Evolutionary conservation across 1,284 basidiomycete species (phyloP).

Genomic region (Melampsora americana): DNA sequence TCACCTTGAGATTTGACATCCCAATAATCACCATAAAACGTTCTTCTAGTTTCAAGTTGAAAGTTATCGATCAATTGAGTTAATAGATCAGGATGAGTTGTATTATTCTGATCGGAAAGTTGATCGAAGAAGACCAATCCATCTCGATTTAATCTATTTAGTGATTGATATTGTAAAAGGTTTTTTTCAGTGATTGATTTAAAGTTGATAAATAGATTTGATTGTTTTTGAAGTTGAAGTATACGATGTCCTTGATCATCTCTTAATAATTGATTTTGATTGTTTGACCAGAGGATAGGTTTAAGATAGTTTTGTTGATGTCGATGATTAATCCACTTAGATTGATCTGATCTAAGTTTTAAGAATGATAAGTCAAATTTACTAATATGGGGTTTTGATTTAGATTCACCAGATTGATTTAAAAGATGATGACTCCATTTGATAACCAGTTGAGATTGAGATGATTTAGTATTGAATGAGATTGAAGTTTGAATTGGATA

Average conservation of each 20-base stretch:
- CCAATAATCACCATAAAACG: slow-evolving; percentile 88
- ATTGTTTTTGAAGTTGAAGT: not conserved
- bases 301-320: slow-evolving; percentile 6
- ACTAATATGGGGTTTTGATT: not conserved
- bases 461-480: not conserved
- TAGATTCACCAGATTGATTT: not conserved
- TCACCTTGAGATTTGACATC: slow-evolving; percentile 72
- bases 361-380: slow-evolving; percentile 13
- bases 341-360: not conserved
- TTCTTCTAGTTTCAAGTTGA: slow-evolving; percentile 69
- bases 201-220: slow-evolving; percentile 16
- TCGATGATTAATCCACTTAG: slow-evolving; percentile 4
- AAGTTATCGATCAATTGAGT: slow-evolving; percentile 65
- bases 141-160: slow-evolving; percentile 57
- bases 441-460: slow-evolving; percentile 7
- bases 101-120: slow-evolving; percentile 61
- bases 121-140: slow-evolving; percentile 60
- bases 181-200: not conserved
- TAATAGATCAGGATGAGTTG: slow-evolving; percentile 62
- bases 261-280: not conserved
- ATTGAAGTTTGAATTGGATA: slow-evolving; percentile 53
- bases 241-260: slow-evolving; percentile 9
- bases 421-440: slow-evolving; percentile 23
- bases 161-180: slow-evolving; percentile 46
- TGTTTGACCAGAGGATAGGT: slow-evolving; percentile 18